phyloP scores from a whole-genome alignment of 495 filamentous ascomycete species.

The Hypoxylon perforatum region DNA sequence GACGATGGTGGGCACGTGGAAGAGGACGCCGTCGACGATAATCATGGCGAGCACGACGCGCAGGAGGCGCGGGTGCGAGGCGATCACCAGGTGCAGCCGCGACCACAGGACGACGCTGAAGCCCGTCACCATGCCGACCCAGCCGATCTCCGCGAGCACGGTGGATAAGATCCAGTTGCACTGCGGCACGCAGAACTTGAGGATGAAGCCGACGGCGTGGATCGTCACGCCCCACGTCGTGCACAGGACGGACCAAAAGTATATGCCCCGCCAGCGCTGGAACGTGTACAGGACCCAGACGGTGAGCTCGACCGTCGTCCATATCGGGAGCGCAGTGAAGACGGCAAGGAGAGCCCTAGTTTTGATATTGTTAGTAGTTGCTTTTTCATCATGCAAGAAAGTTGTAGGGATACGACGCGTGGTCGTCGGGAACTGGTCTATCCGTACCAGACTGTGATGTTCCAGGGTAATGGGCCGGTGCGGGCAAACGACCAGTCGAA shows the following conservation, averaged over 20 bases:
- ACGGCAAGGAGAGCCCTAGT: slow-evolving; percentile 48
- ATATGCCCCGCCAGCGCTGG: slow-evolving; percentile 47
- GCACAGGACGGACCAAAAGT: slow-evolving; percentile 57
- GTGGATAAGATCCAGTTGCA: slow-evolving; percentile 52
- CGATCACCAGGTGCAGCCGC: slow-evolving; percentile 70
- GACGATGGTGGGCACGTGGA: slow-evolving; percentile 68
- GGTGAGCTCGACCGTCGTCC: slow-evolving; percentile 57
- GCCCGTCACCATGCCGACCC: slow-evolving; percentile 73
- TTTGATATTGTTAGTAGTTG: slow-evolving; percentile 1
- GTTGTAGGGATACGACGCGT: not conserved
- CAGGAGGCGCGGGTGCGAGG: slow-evolving; percentile 57
- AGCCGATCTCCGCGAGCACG: slow-evolving; percentile 65
- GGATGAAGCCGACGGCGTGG: slow-evolving; percentile 68
- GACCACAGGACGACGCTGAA: slow-evolving; percentile 76
- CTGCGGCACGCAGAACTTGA: slow-evolving; percentile 69
- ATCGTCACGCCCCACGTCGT: slow-evolving; percentile 64
- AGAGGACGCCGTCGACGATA: slow-evolving; percentile 62
- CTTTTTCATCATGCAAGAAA: no score
- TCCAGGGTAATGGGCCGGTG: slow-evolving; percentile 29
- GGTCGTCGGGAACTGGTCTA: not conserved
- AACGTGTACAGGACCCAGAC: slow-evolving; percentile 56
- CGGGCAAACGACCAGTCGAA: slow-evolving; percentile 34
- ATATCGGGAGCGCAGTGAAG: slow-evolving; percentile 53
- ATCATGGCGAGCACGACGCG: slow-evolving; percentile 69
- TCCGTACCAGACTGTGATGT: slow-evolving; percentile 28